Evolutionary conservation across 2,329 filamentous ascomycete genomes (phyloP).

Genomic region (Talaromyces sp.): DNA sequence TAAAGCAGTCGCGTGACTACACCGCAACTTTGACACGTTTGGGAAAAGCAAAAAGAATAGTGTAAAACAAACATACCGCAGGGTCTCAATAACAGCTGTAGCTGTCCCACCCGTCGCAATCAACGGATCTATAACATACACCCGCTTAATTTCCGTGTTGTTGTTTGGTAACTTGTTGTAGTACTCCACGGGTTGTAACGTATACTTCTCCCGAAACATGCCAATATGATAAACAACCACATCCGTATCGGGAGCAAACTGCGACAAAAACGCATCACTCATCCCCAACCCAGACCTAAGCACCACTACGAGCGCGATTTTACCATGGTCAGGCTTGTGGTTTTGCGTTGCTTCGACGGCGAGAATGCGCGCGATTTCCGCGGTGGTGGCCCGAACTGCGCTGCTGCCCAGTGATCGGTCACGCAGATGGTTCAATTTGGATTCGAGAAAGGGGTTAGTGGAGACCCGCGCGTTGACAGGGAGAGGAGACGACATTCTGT

Average conservation of each 20-base stretch:
- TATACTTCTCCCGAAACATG: constrained; percentile 27
- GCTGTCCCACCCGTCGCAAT: constrained; percentile 29
- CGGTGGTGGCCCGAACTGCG: constrained; percentile 20
- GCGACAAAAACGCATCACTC: constrained; percentile 35
- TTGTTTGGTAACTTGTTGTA: constrained; percentile 31
- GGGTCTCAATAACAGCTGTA: constrained; percentile 25
- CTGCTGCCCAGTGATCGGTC: constrained; percentile 20
- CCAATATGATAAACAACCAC: constrained; percentile 29
- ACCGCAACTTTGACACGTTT: constrained; percentile 5
- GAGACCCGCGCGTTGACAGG: constrained; percentile 19
- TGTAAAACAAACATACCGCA: constrained; percentile 21
- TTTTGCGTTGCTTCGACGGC: constrained; percentile 19
- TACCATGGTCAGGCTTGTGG: constrained; percentile 11
- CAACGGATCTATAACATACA: constrained; percentile 28
- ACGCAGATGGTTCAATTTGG: constrained; percentile 20
- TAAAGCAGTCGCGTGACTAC: constrained; percentile 1
- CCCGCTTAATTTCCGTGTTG: constrained; percentile 23
- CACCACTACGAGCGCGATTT: constrained; percentile 25
- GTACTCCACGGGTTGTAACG: constrained; percentile 29
- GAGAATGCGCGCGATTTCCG: constrained; percentile 19
- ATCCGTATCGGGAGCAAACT: constrained; percentile 25
- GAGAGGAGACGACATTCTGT: constrained; percentile 6
- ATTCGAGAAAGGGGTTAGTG: constrained; percentile 19
- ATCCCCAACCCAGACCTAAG: constrained; percentile 40
- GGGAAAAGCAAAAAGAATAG: constrained; percentile 4